Percentiles rank a stretch among this genome's conserved stretches.
These are phyloP conservation scores for Articulospora tetracladia DNA, from an alignment of 495 filamentous ascomycete genomes.

Conservation along the genomic window DNA sequence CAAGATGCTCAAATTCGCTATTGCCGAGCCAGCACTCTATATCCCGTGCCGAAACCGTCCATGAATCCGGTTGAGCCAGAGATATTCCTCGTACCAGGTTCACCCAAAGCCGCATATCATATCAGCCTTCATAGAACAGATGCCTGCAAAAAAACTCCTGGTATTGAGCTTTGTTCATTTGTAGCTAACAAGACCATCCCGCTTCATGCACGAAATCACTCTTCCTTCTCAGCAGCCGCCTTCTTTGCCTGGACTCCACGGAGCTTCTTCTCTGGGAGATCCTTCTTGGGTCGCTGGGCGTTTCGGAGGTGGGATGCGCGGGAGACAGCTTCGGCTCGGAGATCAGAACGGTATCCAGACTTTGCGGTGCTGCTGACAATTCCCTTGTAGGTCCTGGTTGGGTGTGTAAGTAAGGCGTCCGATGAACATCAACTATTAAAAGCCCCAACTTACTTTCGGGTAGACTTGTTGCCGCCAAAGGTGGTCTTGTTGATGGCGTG, in stretches of 20 bases:
- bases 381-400: constrained; percentile 74
- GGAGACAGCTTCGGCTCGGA: constrained; percentile 81
- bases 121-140: constrained; percentile 1
- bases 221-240: constrained; percentile 39
- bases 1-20: constrained; percentile 5
- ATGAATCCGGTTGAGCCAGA: constrained; percentile 1
- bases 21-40: constrained; percentile 7
- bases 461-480: constrained; percentile 63
- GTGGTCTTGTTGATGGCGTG: constrained; percentile 57
- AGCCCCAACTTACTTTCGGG: constrained; percentile 59
- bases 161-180: constrained; percentile 21
- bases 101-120: not conserved
- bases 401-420: not conserved
- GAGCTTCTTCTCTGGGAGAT: constrained; percentile 63
- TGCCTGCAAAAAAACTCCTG: constrained; percentile 14
- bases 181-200: constrained; percentile 15
- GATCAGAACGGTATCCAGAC: constrained; percentile 79
- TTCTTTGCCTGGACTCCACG: constrained; percentile 81
- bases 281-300: constrained; percentile 77
- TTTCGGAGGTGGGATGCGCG: constrained; percentile 82
- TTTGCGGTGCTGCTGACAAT: constrained; percentile 78
- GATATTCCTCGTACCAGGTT: not conserved
- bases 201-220: constrained; percentile 18
- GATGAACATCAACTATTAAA: not conserved
- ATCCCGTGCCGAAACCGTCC: not conserved